These are phyloP conservation scores for Entophlyctis luteolus DNA, from an alignment of 192 early-diverging fungal genomes.

Conservation along the genomic window DNA sequence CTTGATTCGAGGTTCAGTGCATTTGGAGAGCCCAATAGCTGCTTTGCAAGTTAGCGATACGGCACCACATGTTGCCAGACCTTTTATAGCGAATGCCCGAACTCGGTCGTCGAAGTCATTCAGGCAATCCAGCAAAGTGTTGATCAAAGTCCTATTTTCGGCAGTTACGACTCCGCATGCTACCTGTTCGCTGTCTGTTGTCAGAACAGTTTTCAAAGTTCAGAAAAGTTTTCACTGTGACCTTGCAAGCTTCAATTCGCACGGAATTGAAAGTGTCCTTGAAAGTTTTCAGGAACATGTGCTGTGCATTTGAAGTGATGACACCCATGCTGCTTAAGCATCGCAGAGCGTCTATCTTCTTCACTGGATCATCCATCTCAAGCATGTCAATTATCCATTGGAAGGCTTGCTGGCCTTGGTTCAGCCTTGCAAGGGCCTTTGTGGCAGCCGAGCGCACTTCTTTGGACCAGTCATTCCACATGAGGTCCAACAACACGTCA, in stretches of 20 bases:
- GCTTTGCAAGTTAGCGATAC: neutral
- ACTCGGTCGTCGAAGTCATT: slow-evolving; percentile 42
- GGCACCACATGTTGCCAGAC: slow-evolving; percentile 23
- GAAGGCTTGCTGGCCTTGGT: slow-evolving; percentile 37
- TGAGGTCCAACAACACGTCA: slow-evolving; percentile 39
- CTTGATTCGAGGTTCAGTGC: slow-evolving; percentile 35
- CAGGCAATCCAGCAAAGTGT: slow-evolving; percentile 36
- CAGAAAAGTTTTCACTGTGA: slow-evolving; percentile 1
- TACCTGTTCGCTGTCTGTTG: slow-evolving; percentile 21
- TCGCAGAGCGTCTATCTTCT: slow-evolving; percentile 43
- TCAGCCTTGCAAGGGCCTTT: slow-evolving; percentile 26
- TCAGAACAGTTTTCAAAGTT: neutral
- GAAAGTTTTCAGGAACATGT: slow-evolving; percentile 33
- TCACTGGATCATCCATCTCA: slow-evolving; percentile 34
- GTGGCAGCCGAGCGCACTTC: slow-evolving; percentile 42
- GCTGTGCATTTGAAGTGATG: slow-evolving; percentile 26
- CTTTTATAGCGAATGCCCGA: slow-evolving; percentile 47
- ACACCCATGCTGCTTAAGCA: slow-evolving; percentile 33
- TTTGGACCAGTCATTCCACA: slow-evolving; percentile 51
- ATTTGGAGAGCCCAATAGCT: slow-evolving; percentile 41
- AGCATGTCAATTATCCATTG: slow-evolving; percentile 44
- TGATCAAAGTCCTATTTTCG: slow-evolving; percentile 31
- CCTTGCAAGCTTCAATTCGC: slow-evolving; percentile 51
- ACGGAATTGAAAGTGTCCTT: slow-evolving; percentile 43
- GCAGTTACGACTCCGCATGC: slow-evolving; percentile 35